Percentiles rank a stretch among this genome's conserved stretches.
These are phyloP conservation scores for Arctium minus DNA, from an alignment of 129 eudicot genomes.

Conservation along the genomic window DNA sequence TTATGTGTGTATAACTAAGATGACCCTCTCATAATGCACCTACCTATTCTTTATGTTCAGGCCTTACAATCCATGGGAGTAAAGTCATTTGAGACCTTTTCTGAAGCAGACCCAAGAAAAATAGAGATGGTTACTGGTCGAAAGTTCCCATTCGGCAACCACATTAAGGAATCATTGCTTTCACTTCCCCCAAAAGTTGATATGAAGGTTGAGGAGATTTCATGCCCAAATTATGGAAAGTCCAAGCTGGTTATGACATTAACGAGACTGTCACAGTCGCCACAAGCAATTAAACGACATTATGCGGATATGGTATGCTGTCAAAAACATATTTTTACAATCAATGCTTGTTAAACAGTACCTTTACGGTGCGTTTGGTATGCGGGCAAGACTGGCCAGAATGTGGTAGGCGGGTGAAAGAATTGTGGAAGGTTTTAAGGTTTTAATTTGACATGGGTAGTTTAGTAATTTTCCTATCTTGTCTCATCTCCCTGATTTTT, in stretches of 20 bases:
- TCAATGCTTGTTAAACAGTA: slow-evolving; percentile 2
- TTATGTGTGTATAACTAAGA: neutral
- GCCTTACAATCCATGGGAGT: slow-evolving; percentile 97
- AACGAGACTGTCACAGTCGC: slow-evolving; percentile 69
- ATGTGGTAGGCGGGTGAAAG: neutral
- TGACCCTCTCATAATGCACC: slow-evolving; percentile 13
- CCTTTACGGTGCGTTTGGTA: neutral
- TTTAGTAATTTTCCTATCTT: neutral
- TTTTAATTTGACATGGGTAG: neutral
- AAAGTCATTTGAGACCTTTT: slow-evolving; percentile 73
- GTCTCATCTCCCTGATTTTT: neutral
- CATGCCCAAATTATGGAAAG: slow-evolving; percentile 65
- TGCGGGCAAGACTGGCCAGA: neutral
- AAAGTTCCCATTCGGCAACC: slow-evolving; percentile 95
- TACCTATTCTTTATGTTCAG: slow-evolving; percentile 40
- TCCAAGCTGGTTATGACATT: slow-evolving; percentile 76
- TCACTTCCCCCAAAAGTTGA: slow-evolving; percentile 91
- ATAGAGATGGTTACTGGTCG: slow-evolving; percentile 91
- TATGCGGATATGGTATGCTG: slow-evolving; percentile 85
- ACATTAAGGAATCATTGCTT: slow-evolving; percentile 80
- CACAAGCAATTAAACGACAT: slow-evolving; percentile 59
- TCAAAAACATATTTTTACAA: slow-evolving; percentile 1
- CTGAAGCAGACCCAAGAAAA: slow-evolving; percentile 95
- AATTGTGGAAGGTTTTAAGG: neutral
- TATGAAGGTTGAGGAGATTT: slow-evolving; percentile 65